Percentiles rank a stretch among this genome's conserved stretches.
These are phyloP conservation scores for Panaeolus papilionaceus DNA, from an alignment of 768 basidiomycete genomes.

Conservation along the genomic window DNA sequence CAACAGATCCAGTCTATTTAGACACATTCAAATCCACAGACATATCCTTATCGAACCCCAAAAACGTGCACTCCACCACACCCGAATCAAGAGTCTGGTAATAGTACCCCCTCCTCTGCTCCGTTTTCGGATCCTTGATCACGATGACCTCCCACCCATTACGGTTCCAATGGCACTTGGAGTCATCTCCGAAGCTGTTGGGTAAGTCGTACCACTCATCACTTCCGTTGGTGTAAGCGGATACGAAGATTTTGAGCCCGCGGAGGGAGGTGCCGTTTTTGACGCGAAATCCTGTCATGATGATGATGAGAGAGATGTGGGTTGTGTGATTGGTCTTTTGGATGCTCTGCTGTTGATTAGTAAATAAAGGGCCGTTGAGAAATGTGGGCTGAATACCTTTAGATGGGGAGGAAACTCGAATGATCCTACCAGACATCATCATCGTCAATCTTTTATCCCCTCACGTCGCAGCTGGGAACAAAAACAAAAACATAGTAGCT, in stretches of 20 bases:
- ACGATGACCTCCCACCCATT: constrained; percentile 23
- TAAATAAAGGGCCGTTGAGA: no score
- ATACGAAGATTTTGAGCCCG: constrained; percentile 15
- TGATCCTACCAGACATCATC: no score
- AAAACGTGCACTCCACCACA: constrained; percentile 16
- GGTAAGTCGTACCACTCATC: constrained; percentile 14
- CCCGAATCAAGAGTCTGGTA: constrained; percentile 17
- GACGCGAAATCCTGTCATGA: constrained; percentile 17
- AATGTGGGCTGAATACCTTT: no score
- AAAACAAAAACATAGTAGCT: no score
- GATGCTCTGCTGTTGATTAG: no score
- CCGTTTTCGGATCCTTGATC: constrained; percentile 10
- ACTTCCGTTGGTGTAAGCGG: constrained; percentile 16
- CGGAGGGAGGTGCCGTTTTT: neutral
- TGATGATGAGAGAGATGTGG: neutral
- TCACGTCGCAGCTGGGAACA: no score
- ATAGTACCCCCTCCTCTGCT: constrained; percentile 21
- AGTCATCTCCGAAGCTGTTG: constrained; percentile 1
- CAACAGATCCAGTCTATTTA: neutral
- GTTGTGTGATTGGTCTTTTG: neutral
- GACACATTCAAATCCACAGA: neutral
- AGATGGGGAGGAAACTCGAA: no score
- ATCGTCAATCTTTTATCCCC: no score
- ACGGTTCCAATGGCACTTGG: constrained; percentile 19
- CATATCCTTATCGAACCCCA: constrained; percentile 21